These are phyloP conservation scores for Bruguiera sexangula DNA, from an alignment of 345 rosid species.

Conservation along the genomic window DNA sequence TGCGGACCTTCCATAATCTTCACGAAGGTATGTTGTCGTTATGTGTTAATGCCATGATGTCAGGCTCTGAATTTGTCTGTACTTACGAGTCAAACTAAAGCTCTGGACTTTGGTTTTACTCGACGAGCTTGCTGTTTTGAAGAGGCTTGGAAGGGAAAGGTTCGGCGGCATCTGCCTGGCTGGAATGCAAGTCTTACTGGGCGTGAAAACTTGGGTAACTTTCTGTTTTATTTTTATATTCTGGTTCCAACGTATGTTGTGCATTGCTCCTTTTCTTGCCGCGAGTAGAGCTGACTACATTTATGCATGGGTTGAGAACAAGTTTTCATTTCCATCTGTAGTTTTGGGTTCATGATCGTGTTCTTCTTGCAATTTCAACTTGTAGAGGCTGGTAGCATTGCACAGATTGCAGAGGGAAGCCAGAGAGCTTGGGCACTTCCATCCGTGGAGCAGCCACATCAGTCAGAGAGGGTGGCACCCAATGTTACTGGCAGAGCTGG, in stretches of 20 bases:
- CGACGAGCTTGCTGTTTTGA: slow-evolving; percentile 72
- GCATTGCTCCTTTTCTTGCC: not conserved
- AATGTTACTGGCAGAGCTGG: slow-evolving; percentile 17
- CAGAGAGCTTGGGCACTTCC: slow-evolving; percentile 49
- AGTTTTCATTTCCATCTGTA: not conserved
- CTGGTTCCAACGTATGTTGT: not conserved
- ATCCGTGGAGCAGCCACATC: slow-evolving; percentile 21
- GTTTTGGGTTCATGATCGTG: not conserved
- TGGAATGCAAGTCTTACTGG: slow-evolving; percentile 48
- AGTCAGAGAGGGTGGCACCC: slow-evolving; percentile 1
- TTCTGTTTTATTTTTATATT: not conserved
- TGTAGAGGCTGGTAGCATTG: slow-evolving; percentile 22
- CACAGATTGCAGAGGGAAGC: slow-evolving; percentile 22
- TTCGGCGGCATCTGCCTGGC: slow-evolving; percentile 60
- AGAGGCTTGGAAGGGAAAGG: slow-evolving; percentile 66
- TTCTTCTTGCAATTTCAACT: not conserved
- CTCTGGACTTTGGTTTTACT: slow-evolving; percentile 11
- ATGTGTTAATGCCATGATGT: not conserved
- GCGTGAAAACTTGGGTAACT: slow-evolving; percentile 19
- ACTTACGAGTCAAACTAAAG: not conserved
- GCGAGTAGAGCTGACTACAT: not conserved
- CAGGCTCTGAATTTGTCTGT: not conserved
- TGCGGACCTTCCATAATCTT: slow-evolving; percentile 77
- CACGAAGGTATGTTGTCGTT: slow-evolving; percentile 48
- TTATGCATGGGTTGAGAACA: not conserved